Base-by-base conservation (phyloP, 164 flowering plant genomes). In the Chimonanthus praecox region DNA sequence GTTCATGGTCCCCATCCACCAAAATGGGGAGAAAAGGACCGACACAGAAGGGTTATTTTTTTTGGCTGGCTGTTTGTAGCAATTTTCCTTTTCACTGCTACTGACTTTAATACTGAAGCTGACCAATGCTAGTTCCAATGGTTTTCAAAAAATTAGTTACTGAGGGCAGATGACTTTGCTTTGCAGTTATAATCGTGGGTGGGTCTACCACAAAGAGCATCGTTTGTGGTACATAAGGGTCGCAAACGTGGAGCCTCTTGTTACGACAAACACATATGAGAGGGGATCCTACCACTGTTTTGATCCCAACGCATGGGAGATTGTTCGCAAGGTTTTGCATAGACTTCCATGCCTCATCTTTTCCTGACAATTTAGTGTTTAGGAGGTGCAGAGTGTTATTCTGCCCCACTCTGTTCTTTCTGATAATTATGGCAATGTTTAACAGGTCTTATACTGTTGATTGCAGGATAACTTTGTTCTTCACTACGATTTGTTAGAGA, bases 381-480 rank as follows among this genome's bases (percentile, higher is more conserved):
- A 33, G 33, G 33, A 33, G 2, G 33, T 33, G 33, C 33, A 33
- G 33, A 33, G 33, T 33, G 33, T 33, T 33, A 33, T 33, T 33
- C 33, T 33, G 33, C 33, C 33, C 33, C 33, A 33, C 33, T 33
- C 33, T 33, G 33, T 47, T 9, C 16, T 51, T 44, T 33, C 33
- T 33, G 33, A 33, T 33, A 33, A 33, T 13, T 69, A 10, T 15
- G 20, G 7, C 7, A 21, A 15, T 72, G 3, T 33, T 16, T 7
- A 18, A 3, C 11, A 18, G 21, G 50, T 20, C 13, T 33, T 45
- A 45, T 9, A 16, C 6, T 69, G 13, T 64, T 67, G 51, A 70
- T 63, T 74, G 78, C 87, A 81, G 86, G 87, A 85, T 73, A 83
- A 83, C 64, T 71, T 81, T 43, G 78, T 85, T 5, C 72, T 85